Conservation (phyloP, 768 basidiomycete species). For the Saitozyma sp. region DNA sequence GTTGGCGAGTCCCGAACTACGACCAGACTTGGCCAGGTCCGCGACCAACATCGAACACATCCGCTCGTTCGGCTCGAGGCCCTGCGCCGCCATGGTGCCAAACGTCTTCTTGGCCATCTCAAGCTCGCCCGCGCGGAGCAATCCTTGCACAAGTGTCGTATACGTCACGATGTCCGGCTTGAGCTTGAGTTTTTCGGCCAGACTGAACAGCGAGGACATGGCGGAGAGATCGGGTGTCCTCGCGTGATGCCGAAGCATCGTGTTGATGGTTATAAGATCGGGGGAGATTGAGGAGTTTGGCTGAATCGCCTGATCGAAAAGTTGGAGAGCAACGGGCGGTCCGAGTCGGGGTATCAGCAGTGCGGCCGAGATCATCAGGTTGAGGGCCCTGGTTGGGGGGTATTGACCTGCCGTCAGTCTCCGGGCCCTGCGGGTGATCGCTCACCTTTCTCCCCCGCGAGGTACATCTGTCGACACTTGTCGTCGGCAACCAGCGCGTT, state of each 20-base stretch:
- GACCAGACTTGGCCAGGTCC: constrained; percentile 64
- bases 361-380: constrained; percentile 71
- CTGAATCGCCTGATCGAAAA: constrained; percentile 55
- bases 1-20: constrained; percentile 60
- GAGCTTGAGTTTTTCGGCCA: constrained; percentile 61
- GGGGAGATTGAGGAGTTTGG: constrained; percentile 61
- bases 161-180: constrained; percentile 80
- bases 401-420: constrained; percentile 13
- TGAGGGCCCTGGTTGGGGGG: constrained; percentile 57
- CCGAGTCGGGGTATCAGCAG: constrained; percentile 53
- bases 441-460: constrained; percentile 13
- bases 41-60: constrained; percentile 79
- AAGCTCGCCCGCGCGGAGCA: constrained; percentile 67
- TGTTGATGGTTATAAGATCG: constrained; percentile 78
- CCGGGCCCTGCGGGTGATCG: constrained; percentile 14
- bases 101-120: constrained; percentile 69
- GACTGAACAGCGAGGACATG: constrained; percentile 62
- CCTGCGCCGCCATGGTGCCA: constrained; percentile 72
- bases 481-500: constrained; percentile 46
- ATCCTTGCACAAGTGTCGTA: constrained; percentile 76
- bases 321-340: constrained; percentile 50
- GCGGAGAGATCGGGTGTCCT: constrained; percentile 65
- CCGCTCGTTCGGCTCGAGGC: constrained; percentile 70
- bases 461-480: constrained; percentile 39
- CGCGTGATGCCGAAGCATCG: constrained; percentile 68